Base-by-base conservation (phyloP, 2,329 filamentous ascomycete species). In the Colletotrichum spaethianum region DNA sequence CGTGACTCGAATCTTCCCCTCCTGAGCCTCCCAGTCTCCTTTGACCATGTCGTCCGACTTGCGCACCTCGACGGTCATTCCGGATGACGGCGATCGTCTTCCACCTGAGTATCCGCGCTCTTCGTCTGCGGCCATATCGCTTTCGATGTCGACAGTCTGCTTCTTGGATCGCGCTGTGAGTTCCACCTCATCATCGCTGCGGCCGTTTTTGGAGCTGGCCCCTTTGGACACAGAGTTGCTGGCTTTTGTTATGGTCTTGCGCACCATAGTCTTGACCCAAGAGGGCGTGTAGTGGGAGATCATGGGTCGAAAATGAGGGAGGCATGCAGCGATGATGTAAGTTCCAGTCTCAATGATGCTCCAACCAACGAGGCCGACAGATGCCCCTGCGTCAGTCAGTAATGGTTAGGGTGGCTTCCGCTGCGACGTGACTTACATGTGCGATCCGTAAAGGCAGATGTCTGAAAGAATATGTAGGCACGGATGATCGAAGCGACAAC, bases 301-400 rank as follows among this genome's bases (percentile, higher is more conserved):
- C 70, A 72, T 72, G 1, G 77, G 77, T 8, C 68, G 62, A 9
- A 78, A 70, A 55, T 75, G 73, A 0, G 77, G 75, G 20, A 78
- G 60, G 55, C 77, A 78, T 36, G 74, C 74, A 16, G 77, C 75
- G 33, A 78, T 75, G 70, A 79, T 79, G 66, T 72, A 72, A 23
- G 65, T 72, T 28, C 70, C 65, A 0, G 70, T 72, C 12, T 72
- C 70, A 31, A 72, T 64, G 7, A 72, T 72, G 46, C 70, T 72
- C 70, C 70, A 72, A 38, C 70, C 70, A 36, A 72, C 65, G 33
- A 72, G 70, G 11, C 52, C 70, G 20, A 72, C 66, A 18, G 70
- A 72, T 40, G 70, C 70, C 70, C 70, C 70, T 72, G 46, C 18
- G 4, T 12, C n/a, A 1, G 56, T 67, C 31, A 61, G 40, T 36